These are phyloP conservation scores for Pharnaceum exiguum DNA, from an alignment of 148 eudicot species.

Conservation along the genomic window DNA sequence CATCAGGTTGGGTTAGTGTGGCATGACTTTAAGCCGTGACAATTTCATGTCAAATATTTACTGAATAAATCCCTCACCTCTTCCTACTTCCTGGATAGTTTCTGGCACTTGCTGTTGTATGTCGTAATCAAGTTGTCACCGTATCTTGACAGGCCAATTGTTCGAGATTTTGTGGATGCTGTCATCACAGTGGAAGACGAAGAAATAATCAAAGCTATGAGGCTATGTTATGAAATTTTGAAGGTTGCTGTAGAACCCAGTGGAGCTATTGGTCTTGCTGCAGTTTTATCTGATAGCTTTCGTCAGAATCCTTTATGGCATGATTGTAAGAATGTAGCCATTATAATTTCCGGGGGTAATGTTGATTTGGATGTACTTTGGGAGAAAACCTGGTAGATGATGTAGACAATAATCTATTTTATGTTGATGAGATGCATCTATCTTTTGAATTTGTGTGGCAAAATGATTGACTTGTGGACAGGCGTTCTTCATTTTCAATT, in stretches of 20 bases:
- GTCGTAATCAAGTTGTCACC: background rate
- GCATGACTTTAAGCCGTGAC: no score
- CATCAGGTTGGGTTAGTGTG: no score
- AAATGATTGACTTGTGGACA: no score
- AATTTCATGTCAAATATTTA: no score
- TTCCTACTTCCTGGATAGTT: no score
- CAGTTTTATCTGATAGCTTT: conserved; percentile 67
- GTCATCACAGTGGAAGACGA: conserved; percentile 73
- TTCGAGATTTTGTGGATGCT: conserved; percentile 83
- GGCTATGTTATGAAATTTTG: conserved; percentile 76
- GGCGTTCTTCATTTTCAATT: no score
- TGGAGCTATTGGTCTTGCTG: conserved; percentile 93
- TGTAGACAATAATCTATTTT: background rate
- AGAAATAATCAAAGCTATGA: conserved; percentile 78
- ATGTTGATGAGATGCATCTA: no score
- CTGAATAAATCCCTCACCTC: no score
- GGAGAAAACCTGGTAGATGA: conserved; percentile 46
- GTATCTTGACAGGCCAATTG: conserved; percentile 62
- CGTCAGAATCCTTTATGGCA: conserved; percentile 51
- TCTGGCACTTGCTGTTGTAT: no score
- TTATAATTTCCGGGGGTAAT: conserved; percentile 87
- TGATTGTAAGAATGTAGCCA: conserved; percentile 61
- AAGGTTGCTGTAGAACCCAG: conserved; percentile 94
- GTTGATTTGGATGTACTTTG: conserved; percentile 82
- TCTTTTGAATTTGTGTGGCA: no score